Conservation (phyloP, 306 rosid genomes). For the Corylus avellana region DNA sequence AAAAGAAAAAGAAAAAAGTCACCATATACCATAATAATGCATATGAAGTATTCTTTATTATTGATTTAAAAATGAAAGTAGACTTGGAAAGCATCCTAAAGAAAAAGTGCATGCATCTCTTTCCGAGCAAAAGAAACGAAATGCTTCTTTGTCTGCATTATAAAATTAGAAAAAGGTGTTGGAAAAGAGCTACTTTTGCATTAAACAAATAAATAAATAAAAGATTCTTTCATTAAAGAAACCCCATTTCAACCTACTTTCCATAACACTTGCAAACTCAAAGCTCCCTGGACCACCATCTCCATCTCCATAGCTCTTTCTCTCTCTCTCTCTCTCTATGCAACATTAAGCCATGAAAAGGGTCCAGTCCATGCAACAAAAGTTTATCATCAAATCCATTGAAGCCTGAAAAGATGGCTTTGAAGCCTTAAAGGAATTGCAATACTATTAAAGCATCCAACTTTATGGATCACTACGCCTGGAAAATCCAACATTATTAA, state of each 20-base stretch:
- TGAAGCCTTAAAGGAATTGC: slow-evolving; percentile 40
- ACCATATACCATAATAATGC: too few relatives aligned
- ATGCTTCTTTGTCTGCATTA: slow-evolving; percentile 53
- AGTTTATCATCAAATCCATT: slow-evolving; percentile 39
- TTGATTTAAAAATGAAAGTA: slow-evolving; percentile 21
- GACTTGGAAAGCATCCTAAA: slow-evolving; percentile 41
- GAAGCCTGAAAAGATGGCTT: slow-evolving; percentile 56
- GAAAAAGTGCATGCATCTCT: slow-evolving; percentile 47
- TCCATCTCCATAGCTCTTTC: slow-evolving; percentile 8
- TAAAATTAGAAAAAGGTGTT: slow-evolving; percentile 38
- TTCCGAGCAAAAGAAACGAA: slow-evolving; percentile 34
- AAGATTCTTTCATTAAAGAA: slow-evolving; percentile 54
- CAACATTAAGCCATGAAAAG: slow-evolving; percentile 27
- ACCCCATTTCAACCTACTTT: slow-evolving; percentile 21
- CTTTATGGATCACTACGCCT: slow-evolving; percentile 35
- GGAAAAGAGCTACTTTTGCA: slow-evolving; percentile 47
- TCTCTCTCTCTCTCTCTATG: background rate
- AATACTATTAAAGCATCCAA: slow-evolving; percentile 40
- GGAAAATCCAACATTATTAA: background rate
- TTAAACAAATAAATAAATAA: slow-evolving; percentile 20
- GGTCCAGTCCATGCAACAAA: slow-evolving; percentile 20
- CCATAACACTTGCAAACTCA: slow-evolving; percentile 29
- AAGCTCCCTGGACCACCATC: slow-evolving; percentile 32
- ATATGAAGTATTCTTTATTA: slow-evolving; percentile 17
- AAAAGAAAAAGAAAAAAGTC: too few relatives aligned